These are phyloP conservation scores for Pleurozium schreberi DNA, from an alignment of 225 moss, liverwort and hornwort genomes.

Conservation along the genomic window DNA sequence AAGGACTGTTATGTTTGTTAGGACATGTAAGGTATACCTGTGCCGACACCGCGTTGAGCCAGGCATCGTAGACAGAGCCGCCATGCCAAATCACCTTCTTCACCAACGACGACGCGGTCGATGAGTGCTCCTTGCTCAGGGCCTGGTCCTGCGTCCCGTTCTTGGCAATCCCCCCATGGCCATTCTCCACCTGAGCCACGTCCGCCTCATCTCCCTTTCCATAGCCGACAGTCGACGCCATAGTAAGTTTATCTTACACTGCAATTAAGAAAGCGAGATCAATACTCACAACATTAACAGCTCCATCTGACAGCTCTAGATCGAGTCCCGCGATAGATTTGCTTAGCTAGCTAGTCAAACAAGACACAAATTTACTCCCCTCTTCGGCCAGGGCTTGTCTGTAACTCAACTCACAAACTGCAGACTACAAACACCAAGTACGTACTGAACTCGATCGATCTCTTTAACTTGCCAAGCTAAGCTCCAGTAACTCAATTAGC, in stretches of 20 bases:
- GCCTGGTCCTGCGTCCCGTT: neutral
- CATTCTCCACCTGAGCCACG: neutral
- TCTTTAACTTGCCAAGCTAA: neutral
- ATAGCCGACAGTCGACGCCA: neutral
- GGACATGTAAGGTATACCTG: neutral
- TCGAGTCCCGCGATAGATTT: neutral
- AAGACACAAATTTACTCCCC: neutral
- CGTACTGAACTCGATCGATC: too few species aligned
- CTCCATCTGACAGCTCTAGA: neutral
- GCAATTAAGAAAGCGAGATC: neutral
- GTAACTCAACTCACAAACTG: neutral
- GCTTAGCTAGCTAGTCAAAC: neutral
- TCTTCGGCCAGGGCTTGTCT: neutral
- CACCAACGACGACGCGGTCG: neutral
- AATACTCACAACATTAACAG: neutral
- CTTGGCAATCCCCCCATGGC: neutral
- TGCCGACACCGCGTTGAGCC: slow-evolving; percentile 39
- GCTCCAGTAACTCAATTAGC: neutral
- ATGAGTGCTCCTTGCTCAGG: neutral
- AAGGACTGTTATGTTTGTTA: neutral
- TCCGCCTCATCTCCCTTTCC: neutral
- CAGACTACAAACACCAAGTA: neutral
- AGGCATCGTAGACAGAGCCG: slow-evolving; percentile 52
- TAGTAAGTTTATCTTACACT: neutral
- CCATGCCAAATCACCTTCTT: slow-evolving; percentile 43